Percentiles rank a stretch among this genome's conserved stretches.
Conservation (phyloP, 371 early-diverging fungal species). For the Syncephalastrum monosporum region DNA sequence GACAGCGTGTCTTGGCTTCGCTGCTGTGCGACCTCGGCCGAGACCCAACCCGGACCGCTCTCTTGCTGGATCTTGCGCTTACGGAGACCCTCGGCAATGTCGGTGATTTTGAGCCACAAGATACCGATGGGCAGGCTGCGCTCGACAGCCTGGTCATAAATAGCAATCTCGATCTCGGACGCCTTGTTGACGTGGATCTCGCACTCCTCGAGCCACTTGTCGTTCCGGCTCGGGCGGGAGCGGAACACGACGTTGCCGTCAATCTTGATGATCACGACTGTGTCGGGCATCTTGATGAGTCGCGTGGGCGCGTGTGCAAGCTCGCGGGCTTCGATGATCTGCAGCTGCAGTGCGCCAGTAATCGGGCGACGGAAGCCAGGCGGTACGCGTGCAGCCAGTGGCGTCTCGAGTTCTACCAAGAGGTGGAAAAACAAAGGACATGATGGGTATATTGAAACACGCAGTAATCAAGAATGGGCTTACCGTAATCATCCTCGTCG, state of each 20-base stretch:
- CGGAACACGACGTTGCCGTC: slow-evolving; percentile 81
- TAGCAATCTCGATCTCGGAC: slow-evolving; percentile 86
- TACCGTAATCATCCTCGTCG: slow-evolving; percentile 55
- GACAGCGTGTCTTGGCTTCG: slow-evolving; percentile 13
- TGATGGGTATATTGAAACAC: too few relatives aligned
- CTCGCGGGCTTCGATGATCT: slow-evolving; percentile 65
- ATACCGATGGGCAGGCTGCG: slow-evolving; percentile 73
- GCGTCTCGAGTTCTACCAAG: slow-evolving; percentile 42
- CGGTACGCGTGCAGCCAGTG: slow-evolving; percentile 50
- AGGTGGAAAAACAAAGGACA: background rate
- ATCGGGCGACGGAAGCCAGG: slow-evolving; percentile 75
- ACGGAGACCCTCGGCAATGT: slow-evolving; percentile 78
- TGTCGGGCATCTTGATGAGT: slow-evolving; percentile 45
- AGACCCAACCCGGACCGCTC: slow-evolving; percentile 52
- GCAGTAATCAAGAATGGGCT: background rate
- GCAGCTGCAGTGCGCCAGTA: slow-evolving; percentile 72
- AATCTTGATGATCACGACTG: slow-evolving; percentile 78
- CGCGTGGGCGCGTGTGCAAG: slow-evolving; percentile 69
- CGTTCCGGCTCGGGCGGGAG: slow-evolving; percentile 68
- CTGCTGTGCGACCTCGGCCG: slow-evolving; percentile 44
- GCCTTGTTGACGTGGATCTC: slow-evolving; percentile 85
- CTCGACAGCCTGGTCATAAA: slow-evolving; percentile 74
- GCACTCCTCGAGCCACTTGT: slow-evolving; percentile 84
- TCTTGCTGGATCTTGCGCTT: slow-evolving; percentile 66
- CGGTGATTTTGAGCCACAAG: slow-evolving; percentile 81